Evolutionary conservation across 2,329 filamentous ascomycete species (phyloP).

Genomic region (Biscogniauxia mediterranea): DNA sequence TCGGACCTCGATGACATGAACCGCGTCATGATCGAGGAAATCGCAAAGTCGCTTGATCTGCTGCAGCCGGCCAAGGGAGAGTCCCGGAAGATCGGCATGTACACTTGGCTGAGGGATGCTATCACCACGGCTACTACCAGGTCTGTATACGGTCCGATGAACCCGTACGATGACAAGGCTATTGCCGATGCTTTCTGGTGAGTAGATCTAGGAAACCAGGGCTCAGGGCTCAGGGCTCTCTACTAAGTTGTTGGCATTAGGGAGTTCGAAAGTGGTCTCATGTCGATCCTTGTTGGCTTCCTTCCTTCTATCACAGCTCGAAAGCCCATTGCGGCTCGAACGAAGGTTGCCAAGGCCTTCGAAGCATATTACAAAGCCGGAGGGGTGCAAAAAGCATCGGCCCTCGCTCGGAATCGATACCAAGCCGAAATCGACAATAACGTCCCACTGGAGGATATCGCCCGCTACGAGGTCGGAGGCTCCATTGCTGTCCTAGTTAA

Average conservation of each 20-base stretch:
- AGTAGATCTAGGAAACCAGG: constrained; percentile 2
- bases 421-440: constrained; percentile 30
- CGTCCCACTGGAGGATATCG: constrained; percentile 36
- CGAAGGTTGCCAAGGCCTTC: constrained; percentile 35
- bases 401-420: constrained; percentile 37
- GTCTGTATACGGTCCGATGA: constrained; percentile 41
- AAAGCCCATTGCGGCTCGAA: constrained; percentile 33
- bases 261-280: constrained; percentile 24
- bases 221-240: background rate
- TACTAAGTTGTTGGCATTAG: constrained; percentile 6
- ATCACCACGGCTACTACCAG: constrained; percentile 38
- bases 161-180: constrained; percentile 37
- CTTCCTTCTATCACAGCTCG: constrained; percentile 31
- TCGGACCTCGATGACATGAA: constrained; percentile 36
- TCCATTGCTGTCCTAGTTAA: constrained; percentile 41
- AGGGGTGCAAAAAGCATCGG: constrained; percentile 38
- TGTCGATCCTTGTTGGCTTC: constrained; percentile 24
- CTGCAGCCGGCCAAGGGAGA: constrained; percentile 13
- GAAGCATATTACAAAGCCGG: constrained; percentile 38
- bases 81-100: constrained; percentile 17
- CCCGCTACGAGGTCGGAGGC: constrained; percentile 40
- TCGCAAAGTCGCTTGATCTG: constrained; percentile 25
- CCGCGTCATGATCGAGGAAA: constrained; percentile 31
- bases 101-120: constrained; percentile 29
- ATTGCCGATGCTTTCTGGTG: constrained; percentile 38